These are phyloP conservation scores for Pleurotus salmoneostramineus DNA, from an alignment of 768 basidiomycete genomes.

Conservation along the genomic window DNA sequence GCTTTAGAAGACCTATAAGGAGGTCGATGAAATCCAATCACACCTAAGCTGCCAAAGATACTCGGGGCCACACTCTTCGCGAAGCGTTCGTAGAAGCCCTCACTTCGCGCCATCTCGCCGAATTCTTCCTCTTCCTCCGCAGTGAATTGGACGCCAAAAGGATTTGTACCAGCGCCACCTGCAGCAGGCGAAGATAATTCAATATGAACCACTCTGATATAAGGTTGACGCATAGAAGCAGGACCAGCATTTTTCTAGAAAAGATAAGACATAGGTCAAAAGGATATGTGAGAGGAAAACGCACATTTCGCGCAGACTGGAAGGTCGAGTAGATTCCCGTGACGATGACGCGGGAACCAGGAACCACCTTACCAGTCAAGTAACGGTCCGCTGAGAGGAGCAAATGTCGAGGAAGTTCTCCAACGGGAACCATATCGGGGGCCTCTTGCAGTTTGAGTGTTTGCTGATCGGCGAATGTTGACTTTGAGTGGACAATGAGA, in stretches of 20 bases:
- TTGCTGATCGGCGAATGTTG: conserved; percentile 93
- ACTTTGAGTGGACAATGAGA: conserved; percentile 91
- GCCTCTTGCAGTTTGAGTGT: conserved; percentile 97
- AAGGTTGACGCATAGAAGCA: conserved; percentile 89
- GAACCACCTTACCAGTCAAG: conserved; percentile 89
- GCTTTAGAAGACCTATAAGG: background rate
- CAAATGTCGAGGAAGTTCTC: conserved; percentile 95
- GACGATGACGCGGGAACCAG: conserved; percentile 91
- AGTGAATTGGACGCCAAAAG: conserved; percentile 84
- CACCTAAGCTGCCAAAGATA: conserved; percentile 93
- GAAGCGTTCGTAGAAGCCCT: conserved; percentile 91
- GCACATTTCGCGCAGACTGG: conserved; percentile 80
- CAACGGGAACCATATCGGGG: conserved; percentile 99
- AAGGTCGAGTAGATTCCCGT: conserved; percentile 98
- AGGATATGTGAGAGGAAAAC: conserved; percentile 15
- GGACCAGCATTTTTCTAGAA: conserved; percentile 74
- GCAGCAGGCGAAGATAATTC: conserved; percentile 82
- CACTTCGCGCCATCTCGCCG: conserved; percentile 82
- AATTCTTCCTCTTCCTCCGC: conserved; percentile 99
- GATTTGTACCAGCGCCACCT: conserved; percentile 69
- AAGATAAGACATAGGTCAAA: background rate
- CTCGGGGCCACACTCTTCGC: conserved; percentile 93
- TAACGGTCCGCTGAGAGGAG: conserved; percentile 88
- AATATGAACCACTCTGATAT: conserved; percentile 89
- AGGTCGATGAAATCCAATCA: conserved; percentile 17